Evolutionary conservation across 2,329 filamentous ascomycete species (phyloP), one percentile per base, ranked within the genome.

Genomic region (Sarocladium brachiariae): DNA sequence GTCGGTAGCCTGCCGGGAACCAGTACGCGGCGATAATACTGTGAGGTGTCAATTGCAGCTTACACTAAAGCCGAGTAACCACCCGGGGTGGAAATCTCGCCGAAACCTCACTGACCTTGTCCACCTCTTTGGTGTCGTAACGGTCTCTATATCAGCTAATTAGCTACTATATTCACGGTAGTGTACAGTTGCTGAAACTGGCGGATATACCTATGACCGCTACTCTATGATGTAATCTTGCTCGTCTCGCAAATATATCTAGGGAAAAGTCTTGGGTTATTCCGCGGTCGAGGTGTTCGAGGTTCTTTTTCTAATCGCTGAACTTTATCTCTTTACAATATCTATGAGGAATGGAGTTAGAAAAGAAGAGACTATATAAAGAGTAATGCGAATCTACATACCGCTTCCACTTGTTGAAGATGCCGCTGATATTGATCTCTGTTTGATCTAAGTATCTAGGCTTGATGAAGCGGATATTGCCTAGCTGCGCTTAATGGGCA

Each of bases 141-240:
- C 54, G 51, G 46, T 63, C 50, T 14, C 56, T 54, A 23, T 59
- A 62, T 37, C 37, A 23, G 4, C 61, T 23, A n/a, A n/a, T n/a
- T n/a, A n/a, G n/a, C n/a, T n/a, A n/a, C n/a, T n/a, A n/a, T n/a
- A 34, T 52, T 58, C 8, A 61, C 38, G 8, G 49, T 60, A 3
- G 51, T 60, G 25, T 62, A 61, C 3, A 62, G 55, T 45, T 62
- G 46, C 50, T 63, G 49, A 43, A 61, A 63, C 31, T 64, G 37
- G n/a, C 53, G 53, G 35, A 61, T 62, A 48, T 63, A 64, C 35
- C 57, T 53, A 9, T 57, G 3, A 23, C 48, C 52, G 4, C 47
- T 58, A 14, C 57, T 56, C 50, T 34, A 59, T 16, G 53, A 63
- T 35, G 34, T 57, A 30, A 62, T 58, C 19, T 57, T 62, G 14